Evolutionary conservation across 208 protist genomes (phyloP).

Genomic region (Angomonas ambiguus): DNA sequence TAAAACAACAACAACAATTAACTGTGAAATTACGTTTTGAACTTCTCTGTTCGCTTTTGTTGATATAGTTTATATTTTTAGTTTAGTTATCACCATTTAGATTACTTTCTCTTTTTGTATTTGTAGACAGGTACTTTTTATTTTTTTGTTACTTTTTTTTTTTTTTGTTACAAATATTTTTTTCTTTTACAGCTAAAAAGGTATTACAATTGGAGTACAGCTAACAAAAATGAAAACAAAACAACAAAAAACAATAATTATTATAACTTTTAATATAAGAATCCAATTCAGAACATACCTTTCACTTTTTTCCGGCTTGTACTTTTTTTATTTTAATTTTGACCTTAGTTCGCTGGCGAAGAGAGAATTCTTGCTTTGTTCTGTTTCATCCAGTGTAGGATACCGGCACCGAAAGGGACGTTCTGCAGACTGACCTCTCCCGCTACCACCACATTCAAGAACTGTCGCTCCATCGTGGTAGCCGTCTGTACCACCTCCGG

Average conservation of each 20-base stretch:
- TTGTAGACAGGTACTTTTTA: no score
- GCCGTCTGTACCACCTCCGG: constrained; percentile 31
- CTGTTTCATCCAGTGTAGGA: neutral
- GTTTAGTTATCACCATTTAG: no score
- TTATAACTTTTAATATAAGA: no score
- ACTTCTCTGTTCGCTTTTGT: no score
- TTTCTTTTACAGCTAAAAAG: neutral
- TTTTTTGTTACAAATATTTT: neutral
- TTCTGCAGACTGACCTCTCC: neutral
- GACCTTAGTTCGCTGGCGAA: no score
- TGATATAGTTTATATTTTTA: no score
- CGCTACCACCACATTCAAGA: constrained; percentile 18
- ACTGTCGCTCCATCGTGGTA: constrained; percentile 34
- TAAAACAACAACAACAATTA: neutral
- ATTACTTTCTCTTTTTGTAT: no score
- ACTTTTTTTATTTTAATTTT: neutral
- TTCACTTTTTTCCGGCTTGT: no score
- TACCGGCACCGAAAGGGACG: neutral
- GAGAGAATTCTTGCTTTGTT: neutral
- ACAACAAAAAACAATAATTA: neutral
- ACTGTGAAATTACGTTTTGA: no score
- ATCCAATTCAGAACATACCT: no score
- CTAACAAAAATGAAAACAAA: neutral
- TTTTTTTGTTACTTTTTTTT: constrained; percentile 1
- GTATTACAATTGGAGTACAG: neutral